Conservation (phyloP, 495 filamentous ascomycete species). For the Bryoglossum gracile region DNA sequence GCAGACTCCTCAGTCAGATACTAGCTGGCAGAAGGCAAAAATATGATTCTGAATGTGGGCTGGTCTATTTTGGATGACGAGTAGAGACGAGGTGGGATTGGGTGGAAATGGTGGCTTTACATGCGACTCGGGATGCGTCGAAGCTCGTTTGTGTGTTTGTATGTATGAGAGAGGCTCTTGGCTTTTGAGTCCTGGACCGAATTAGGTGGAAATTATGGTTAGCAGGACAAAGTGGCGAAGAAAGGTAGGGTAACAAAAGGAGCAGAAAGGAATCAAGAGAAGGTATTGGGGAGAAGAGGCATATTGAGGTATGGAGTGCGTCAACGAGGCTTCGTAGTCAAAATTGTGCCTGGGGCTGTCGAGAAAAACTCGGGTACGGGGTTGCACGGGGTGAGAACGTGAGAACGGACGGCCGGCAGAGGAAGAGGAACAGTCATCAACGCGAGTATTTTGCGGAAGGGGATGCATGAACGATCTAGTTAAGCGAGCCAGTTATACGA, state of each 20-base stretch:
- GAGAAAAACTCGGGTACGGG: constrained; percentile 6
- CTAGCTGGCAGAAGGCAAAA: neutral
- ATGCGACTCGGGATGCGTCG: constrained; percentile 2
- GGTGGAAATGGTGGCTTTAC: constrained; percentile 11
- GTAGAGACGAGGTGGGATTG: constrained; percentile 13
- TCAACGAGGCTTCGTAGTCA: constrained; percentile 18
- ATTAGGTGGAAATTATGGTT: constrained; percentile 6
- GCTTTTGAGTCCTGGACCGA: neutral
- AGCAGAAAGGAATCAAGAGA: constrained; percentile 2
- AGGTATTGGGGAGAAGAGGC: neutral
- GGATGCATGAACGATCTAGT: neutral
- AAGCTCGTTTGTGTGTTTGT: too few species aligned
- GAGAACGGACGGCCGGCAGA: too few species aligned
- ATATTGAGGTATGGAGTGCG: constrained; percentile 8
- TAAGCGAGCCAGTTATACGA: constrained; percentile 1
- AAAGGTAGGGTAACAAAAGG: constrained; percentile 12
- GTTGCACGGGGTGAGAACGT: too few species aligned
- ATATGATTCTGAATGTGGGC: constrained; percentile 6
- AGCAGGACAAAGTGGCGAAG: constrained; percentile 17
- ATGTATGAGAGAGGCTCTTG: too few species aligned
- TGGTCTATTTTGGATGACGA: constrained; percentile 19
- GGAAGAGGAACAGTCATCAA: constrained; percentile 2
- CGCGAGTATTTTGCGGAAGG: constrained; percentile 1
- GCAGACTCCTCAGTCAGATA: constrained; percentile 14
- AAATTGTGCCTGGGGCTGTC: constrained; percentile 2